Evolutionary conservation across 352 stramenopile genomes (phyloP).

Genomic region (Phytophthora sp.): DNA sequence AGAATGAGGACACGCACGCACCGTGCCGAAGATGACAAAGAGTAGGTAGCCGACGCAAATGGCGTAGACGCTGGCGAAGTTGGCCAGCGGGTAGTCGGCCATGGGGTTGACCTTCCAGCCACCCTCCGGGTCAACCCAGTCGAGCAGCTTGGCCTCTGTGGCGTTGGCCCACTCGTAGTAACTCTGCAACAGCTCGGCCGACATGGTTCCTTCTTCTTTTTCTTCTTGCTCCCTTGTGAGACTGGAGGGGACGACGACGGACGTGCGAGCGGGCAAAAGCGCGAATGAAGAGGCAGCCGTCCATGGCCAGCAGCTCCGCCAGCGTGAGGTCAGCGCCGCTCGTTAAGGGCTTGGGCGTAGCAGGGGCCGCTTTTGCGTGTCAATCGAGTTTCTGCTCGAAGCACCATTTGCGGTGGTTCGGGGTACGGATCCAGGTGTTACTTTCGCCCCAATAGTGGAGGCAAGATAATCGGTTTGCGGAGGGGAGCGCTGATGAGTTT

Average conservation of each 20-base stretch:
- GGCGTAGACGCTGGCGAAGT: conserved; percentile 64
- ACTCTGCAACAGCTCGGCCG: conserved; percentile 40
- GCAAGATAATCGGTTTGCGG: conserved; percentile 26
- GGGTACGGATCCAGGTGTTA: conserved; percentile 19
- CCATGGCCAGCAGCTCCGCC: not conserved
- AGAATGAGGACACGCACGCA: conserved; percentile 19
- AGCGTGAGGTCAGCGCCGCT: too few species aligned
- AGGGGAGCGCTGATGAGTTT: conserved; percentile 32
- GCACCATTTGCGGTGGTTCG: conserved; percentile 28
- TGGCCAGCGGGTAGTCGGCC: conserved; percentile 63
- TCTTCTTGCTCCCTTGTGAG: too few species aligned
- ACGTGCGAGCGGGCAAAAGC: conserved; percentile 37
- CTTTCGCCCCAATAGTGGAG: conserved; percentile 10
- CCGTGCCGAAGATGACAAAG: conserved; percentile 73
- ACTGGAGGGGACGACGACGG: too few species aligned
- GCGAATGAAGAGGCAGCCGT: conserved; percentile 30
- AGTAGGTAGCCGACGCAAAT: conserved; percentile 70
- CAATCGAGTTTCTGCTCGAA: conserved; percentile 22
- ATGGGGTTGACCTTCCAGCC: conserved; percentile 72
- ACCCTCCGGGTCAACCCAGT: conserved; percentile 61
- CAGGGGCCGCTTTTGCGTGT: conserved; percentile 26
- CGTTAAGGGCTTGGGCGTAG: not conserved
- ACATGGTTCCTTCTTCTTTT: conserved; percentile 34
- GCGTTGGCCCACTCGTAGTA: conserved; percentile 66
- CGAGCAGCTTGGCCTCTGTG: conserved; percentile 54